Base-by-base conservation (phyloP, 805 yeast species). In the Cyberlindnera saturnus region DNA sequence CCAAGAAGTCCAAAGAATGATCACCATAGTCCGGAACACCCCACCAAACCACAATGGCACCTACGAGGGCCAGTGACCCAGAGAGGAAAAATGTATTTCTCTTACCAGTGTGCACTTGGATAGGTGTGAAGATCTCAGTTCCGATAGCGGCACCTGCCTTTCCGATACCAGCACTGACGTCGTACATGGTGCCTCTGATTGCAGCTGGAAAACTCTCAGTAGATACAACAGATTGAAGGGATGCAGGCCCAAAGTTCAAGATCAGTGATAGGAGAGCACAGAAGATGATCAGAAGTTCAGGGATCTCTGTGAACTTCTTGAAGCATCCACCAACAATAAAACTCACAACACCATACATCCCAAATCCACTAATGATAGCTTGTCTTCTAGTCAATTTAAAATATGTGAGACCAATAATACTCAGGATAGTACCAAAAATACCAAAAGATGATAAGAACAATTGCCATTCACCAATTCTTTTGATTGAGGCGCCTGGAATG, bases 131-230 rank as follows among this genome's bases (percentile, higher is more conserved):
- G 5, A 64, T 59, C 51, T 67, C 64, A 30, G 75, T 71, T 18
- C 77, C 77, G 14, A 71, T 71, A 34, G 73, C 75, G 28, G n/a
- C n/a, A 77, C 77, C 77, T 34, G 71, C 74, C 55, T 73, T 73
- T 39, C 77, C 77, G 35, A 73, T 64, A 9, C 74, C 78, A 36
- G 78, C 77, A 34, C 70, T 59, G 9, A 73, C 44, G 23, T 77
- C 77, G 49, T 73, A 73, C 19, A 63, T 59, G 3, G 75, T 69
- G 30, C 75, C 77, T 61, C 77, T 65, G 42, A 73, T 59, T 14
- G 76, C 74, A 10, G 77, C 70, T n/a, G 77, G 74, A 49, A 58
- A 73, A 1, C 71, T 62, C 50, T 72, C 76, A n/a, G 73, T 65
- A n/a, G 61, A 51, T 6, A 52, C 61, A 44, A 71, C 61, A 3